Evolutionary conservation across 805 yeast species (phyloP).

Genomic region (Kodamaea restingae): DNA sequence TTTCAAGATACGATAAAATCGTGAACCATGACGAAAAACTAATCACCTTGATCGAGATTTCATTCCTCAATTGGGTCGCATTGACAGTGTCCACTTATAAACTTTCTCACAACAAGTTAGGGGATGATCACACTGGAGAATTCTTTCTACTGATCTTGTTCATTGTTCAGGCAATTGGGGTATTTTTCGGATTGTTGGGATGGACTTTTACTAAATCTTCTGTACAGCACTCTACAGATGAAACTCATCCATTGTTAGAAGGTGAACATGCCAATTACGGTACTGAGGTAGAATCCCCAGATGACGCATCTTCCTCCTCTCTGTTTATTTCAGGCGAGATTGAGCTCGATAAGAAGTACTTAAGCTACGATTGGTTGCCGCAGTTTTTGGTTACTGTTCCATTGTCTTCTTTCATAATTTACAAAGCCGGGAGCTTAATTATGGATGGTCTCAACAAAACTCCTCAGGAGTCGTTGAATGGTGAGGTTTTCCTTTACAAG

Average conservation of each 20-base stretch:
- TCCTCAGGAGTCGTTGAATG: constrained; percentile 55
- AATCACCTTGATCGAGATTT: constrained; percentile 50
- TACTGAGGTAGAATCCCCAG: constrained; percentile 15
- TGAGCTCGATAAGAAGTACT: constrained; percentile 33
- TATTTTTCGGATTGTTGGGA: constrained; percentile 51
- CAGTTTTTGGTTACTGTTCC: constrained; percentile 73
- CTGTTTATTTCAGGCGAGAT: constrained; percentile 1
- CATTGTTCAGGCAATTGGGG: constrained; percentile 42
- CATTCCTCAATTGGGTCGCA: constrained; percentile 53
- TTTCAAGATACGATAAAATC: constrained; percentile 28
- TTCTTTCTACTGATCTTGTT: constrained; percentile 47
- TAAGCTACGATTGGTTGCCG: constrained; percentile 75
- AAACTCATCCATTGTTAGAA: constrained; percentile 29
- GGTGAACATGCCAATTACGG: constrained; percentile 8
- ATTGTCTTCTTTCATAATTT: constrained; percentile 49
- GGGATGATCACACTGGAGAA: constrained; percentile 51
- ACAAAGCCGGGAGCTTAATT: constrained; percentile 51
- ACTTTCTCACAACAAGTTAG: constrained; percentile 37
- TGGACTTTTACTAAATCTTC: constrained; percentile 26
- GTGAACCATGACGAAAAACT: constrained; percentile 53
- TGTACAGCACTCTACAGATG: neutral
- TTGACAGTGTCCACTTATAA: constrained; percentile 47
- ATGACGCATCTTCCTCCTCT: constrained; percentile 9
- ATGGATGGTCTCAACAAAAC: constrained; percentile 68
- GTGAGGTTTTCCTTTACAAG: constrained; percentile 36